Conservation (phyloP, 192 early-diverging fungal genomes). For the Coemansia biformis region DNA sequence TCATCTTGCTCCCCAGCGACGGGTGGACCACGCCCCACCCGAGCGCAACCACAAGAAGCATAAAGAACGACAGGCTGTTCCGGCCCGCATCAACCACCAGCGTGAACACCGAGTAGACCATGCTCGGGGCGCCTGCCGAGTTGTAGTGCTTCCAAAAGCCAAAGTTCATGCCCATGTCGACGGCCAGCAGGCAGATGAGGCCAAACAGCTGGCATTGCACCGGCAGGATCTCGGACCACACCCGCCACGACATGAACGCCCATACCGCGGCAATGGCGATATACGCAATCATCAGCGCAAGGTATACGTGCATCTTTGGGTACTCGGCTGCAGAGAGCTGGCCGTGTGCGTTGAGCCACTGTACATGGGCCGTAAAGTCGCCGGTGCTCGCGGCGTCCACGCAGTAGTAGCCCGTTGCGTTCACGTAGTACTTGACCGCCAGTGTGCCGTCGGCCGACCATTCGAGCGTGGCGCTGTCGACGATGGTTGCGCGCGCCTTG, state of each 20-base stretch:
- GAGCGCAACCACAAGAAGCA: slow-evolving; percentile 90
- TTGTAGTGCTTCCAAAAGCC: slow-evolving; percentile 72
- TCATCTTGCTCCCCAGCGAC: slow-evolving; percentile 85
- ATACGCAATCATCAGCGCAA: slow-evolving; percentile 68
- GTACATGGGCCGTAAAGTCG: slow-evolving; percentile 56
- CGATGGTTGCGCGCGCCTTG: slow-evolving; percentile 15
- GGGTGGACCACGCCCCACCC: slow-evolving; percentile 96
- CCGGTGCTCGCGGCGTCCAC: slow-evolving; percentile 39
- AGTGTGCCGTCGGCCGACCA: slow-evolving; percentile 33
- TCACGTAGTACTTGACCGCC: slow-evolving; percentile 58
- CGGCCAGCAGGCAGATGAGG: slow-evolving; percentile 77
- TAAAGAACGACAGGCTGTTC: slow-evolving; percentile 92
- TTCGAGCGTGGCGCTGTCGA: slow-evolving; percentile 45
- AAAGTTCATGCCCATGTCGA: slow-evolving; percentile 93
- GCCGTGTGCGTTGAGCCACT: slow-evolving; percentile 78
- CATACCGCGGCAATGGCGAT: slow-evolving; percentile 68
- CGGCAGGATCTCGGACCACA: slow-evolving; percentile 85
- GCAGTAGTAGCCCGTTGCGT: slow-evolving; percentile 84
- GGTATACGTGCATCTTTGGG: slow-evolving; percentile 86
- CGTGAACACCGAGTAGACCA: slow-evolving; percentile 65
- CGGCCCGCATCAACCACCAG: slow-evolving; percentile 81
- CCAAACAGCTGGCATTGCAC: slow-evolving; percentile 88
- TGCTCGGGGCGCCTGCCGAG: slow-evolving; percentile 54
- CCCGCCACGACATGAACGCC: slow-evolving; percentile 68
- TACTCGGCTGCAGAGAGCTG: slow-evolving; percentile 79